Conservation (phyloP, 176 grass and related monocot species). For the Hordeum marinum region DNA sequence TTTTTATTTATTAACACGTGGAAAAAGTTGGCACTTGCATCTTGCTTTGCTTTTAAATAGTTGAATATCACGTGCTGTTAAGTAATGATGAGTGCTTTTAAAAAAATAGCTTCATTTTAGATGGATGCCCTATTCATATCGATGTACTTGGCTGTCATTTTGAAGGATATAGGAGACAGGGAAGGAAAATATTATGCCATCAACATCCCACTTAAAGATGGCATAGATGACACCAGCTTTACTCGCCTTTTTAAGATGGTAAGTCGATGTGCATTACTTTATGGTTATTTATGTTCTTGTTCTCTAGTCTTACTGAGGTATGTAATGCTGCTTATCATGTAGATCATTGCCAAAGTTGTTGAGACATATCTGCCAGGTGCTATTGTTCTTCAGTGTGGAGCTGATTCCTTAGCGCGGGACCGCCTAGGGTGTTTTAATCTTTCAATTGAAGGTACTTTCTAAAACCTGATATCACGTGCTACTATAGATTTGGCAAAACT, state of each 20-base stretch:
- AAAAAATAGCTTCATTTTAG: not conserved
- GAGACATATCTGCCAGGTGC: constrained; percentile 90
- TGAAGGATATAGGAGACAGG: constrained; percentile 93
- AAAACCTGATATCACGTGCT: not conserved
- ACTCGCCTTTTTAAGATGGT: constrained; percentile 91
- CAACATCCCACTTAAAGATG: constrained; percentile 99
- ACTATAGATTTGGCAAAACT: not conserved
- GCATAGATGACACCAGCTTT: constrained; percentile 90
- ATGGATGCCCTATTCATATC: not conserved
- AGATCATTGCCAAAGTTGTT: constrained; percentile 96
- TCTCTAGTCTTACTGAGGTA: not conserved
- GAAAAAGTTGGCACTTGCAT: not conserved
- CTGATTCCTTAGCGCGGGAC: constrained; percentile 96
- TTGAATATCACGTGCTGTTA: not conserved
- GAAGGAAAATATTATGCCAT: constrained; percentile 99
- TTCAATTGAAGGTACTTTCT: constrained; percentile 86
- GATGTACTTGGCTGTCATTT: constrained; percentile 25
- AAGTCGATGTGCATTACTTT: constrained; percentile 11
- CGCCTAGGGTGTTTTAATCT: constrained; percentile 97
- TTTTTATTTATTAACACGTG: constrained; percentile 12
- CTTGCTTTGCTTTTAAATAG: not conserved
- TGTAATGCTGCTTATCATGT: constrained; percentile 35
- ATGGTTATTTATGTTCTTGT: not conserved
- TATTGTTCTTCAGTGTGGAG: constrained; percentile 98
- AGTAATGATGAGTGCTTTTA: not conserved